These are phyloP conservation scores for Aspergillus sclerotiicarbonarius DNA, from an alignment of 495 filamentous ascomycete species.

Conservation along the genomic window DNA sequence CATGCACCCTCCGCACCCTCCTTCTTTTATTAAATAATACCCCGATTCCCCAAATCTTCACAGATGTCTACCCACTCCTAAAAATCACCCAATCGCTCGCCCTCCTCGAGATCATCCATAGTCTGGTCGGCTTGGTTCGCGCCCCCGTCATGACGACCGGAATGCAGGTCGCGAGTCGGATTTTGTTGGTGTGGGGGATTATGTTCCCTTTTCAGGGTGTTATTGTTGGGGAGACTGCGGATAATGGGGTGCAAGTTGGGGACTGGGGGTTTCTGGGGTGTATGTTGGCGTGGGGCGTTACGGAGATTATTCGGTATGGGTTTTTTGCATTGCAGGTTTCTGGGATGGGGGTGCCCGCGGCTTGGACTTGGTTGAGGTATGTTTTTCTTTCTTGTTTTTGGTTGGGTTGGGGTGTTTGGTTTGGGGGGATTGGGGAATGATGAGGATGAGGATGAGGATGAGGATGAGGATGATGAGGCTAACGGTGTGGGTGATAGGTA, in stretches of 20 bases:
- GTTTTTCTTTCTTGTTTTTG: slow-evolving; percentile 13
- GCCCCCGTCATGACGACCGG: slow-evolving; percentile 78
- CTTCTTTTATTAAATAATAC: slow-evolving; percentile 40
- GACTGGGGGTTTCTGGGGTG: slow-evolving; percentile 46
- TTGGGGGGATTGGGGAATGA: not conserved
- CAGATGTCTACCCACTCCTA: slow-evolving; percentile 60
- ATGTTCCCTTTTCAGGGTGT: slow-evolving; percentile 57
- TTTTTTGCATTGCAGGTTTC: slow-evolving; percentile 77
- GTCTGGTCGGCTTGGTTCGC: slow-evolving; percentile 70
- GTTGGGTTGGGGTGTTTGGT: not conserved
- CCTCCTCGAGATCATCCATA: slow-evolving; percentile 78
- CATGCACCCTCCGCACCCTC: slow-evolving; percentile 61
- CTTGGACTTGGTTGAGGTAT: slow-evolving; percentile 73
- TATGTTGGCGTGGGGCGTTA: slow-evolving; percentile 75
- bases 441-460: too few relatives aligned
- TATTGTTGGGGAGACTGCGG: slow-evolving; percentile 18
- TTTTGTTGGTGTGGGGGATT: slow-evolving; percentile 83
- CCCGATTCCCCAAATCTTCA: slow-evolving; percentile 51
- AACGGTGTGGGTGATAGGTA: slow-evolving; percentile 48
- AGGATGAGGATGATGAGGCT: too few relatives aligned
- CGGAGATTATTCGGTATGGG: slow-evolving; percentile 84
- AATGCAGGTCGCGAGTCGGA: slow-evolving; percentile 82
- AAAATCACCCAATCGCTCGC: slow-evolving; percentile 82
- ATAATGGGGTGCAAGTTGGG: slow-evolving; percentile 28
- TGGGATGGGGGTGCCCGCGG: slow-evolving; percentile 54